Conservation (phyloP, 352 stramenopile genomes). For the Blastocystis sp. region DNA sequence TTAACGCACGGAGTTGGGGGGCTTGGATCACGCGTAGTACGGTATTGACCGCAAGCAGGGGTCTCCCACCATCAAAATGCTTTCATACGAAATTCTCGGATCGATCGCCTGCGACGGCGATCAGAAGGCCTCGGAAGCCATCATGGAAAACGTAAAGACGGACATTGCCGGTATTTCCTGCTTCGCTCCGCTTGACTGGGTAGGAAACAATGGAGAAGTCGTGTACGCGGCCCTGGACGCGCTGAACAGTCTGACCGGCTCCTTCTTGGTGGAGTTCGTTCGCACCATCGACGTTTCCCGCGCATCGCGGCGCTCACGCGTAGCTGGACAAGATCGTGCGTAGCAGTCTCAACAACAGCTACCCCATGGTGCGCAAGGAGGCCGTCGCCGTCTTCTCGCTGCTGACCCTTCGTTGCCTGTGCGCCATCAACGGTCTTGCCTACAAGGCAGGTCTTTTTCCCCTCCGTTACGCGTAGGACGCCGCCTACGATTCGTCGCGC, state of each 20-base stretch:
- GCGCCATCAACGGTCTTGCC: slow-evolving; percentile 45
- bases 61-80: slow-evolving; percentile 59
- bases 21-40: slow-evolving; percentile 31
- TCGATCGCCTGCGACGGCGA: slow-evolving; percentile 60
- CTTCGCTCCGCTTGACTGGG: background rate
- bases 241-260: slow-evolving; percentile 58
- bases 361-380: slow-evolving; percentile 66
- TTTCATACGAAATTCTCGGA: slow-evolving; percentile 67
- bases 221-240: slow-evolving; percentile 62
- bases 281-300: slow-evolving; percentile 42
- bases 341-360: slow-evolving; percentile 22
- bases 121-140: slow-evolving; percentile 48
- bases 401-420: slow-evolving; percentile 51
- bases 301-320: background rate
- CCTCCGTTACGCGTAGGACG: slow-evolving; percentile 15
- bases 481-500: slow-evolving; percentile 48
- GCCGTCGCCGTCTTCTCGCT: slow-evolving; percentile 54
- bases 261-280: slow-evolving; percentile 59
- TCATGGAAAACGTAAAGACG: slow-evolving; percentile 58
- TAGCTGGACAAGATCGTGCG: slow-evolving; percentile 67
- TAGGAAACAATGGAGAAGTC: slow-evolving; percentile 62
- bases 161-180: slow-evolving; percentile 40
- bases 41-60: slow-evolving; percentile 65
- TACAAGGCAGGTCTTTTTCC: slow-evolving; percentile 36
- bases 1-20: slow-evolving; percentile 20